These are phyloP conservation scores for Colletotrichum abscissum DNA, from an alignment of 2,329 filamentous ascomycete genomes.

Conservation along the genomic window DNA sequence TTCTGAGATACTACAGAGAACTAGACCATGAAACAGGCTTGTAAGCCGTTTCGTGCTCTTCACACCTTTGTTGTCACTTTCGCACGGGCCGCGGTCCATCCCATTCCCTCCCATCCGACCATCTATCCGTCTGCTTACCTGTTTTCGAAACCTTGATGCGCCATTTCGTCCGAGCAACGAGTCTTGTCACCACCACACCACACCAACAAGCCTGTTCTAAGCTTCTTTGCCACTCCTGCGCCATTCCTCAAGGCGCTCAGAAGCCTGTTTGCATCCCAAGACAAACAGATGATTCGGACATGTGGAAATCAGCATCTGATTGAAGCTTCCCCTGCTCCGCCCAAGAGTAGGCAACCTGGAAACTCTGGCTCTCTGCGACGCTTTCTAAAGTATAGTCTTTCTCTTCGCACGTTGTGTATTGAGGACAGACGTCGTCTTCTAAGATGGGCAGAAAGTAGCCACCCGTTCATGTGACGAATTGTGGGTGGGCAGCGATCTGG, in stretches of 20 bases:
- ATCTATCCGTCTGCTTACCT: conserved; percentile 18
- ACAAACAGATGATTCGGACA: background rate
- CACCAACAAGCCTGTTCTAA: background rate
- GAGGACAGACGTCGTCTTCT: background rate
- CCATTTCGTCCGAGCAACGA: conserved; percentile 30
- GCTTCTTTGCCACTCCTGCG: background rate
- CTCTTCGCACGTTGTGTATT: background rate
- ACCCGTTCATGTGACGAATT: background rate
- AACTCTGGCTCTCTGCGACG: too few relatives aligned
- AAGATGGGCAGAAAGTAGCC: background rate
- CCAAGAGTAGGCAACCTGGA: background rate
- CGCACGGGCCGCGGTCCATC: conserved; percentile 32
- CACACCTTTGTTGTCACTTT: conserved; percentile 24
- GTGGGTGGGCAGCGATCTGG: background rate
- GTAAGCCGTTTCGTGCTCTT: conserved; percentile 18
- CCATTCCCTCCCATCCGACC: conserved; percentile 13
- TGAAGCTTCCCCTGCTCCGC: background rate
- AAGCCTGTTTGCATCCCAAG: background rate
- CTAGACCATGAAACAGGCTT: background rate
- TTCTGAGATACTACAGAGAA: conserved; percentile 9
- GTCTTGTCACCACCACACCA: conserved; percentile 2
- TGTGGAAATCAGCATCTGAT: too few relatives aligned
- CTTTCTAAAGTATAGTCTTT: too few relatives aligned
- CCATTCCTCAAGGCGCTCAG: background rate
- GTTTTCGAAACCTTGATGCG: conserved; percentile 12